Percentiles rank a stretch among this genome's conserved stretches.
phyloP scores from a whole-genome alignment of 768 basidiomycete species.

The Kwoniella dejecticola region DNA sequence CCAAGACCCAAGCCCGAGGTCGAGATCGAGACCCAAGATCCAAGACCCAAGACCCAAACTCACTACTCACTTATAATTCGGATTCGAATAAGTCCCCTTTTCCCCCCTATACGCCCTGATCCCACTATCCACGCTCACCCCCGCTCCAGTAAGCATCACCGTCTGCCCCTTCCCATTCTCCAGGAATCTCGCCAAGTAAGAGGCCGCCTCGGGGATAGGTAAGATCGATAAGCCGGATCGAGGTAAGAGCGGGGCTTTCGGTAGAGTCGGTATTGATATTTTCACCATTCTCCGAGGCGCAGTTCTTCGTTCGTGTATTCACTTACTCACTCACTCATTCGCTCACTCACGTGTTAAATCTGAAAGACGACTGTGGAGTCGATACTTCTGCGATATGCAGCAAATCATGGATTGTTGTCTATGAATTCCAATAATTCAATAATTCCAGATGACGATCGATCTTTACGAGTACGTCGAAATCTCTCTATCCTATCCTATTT shows the following conservation, averaged over 20 bases:
- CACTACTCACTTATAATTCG: constrained; percentile 53
- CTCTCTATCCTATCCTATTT: too few species aligned
- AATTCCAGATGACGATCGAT: too few species aligned
- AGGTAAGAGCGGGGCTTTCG: constrained; percentile 33
- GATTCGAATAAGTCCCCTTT: constrained; percentile 64
- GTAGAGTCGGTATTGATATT: constrained; percentile 55
- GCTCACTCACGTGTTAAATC: too few species aligned
- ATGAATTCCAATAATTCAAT: too few species aligned
- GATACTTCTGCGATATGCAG: too few species aligned
- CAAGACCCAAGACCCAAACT: too few species aligned
- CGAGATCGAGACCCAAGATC: too few species aligned
- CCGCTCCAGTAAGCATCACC: constrained; percentile 81
- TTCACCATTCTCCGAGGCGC: constrained; percentile 41
- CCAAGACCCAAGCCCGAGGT: neutral
- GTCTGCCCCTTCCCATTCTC: constrained; percentile 65
- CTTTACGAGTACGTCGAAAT: too few species aligned
- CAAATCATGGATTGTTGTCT: too few species aligned
- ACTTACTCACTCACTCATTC: too few species aligned
- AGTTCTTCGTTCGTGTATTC: too few species aligned
- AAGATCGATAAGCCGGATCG: constrained; percentile 45
- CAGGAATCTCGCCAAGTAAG: constrained; percentile 61
- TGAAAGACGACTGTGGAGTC: too few species aligned
- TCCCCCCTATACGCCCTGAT: constrained; percentile 89
- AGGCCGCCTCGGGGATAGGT: constrained; percentile 35
- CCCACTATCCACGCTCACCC: constrained; percentile 92